Evolutionary conservation across 2,329 filamentous ascomycete species (phyloP).

Genomic region (Colletotrichum sp.): DNA sequence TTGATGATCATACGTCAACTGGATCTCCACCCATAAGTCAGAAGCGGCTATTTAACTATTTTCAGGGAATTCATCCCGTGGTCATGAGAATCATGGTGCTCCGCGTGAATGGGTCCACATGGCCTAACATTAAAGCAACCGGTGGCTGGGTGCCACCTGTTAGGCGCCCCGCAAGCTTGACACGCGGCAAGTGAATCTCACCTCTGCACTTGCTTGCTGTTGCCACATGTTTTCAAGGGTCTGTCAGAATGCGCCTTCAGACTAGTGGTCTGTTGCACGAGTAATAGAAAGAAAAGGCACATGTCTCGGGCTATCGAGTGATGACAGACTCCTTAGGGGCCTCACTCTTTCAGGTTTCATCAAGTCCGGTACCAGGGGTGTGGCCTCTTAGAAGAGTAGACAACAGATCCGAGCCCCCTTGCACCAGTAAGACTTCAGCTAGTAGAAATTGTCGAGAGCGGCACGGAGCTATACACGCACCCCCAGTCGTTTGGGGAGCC

Average conservation of each 20-base stretch:
- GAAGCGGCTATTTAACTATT: neutral
- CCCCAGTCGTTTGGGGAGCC: accelerated
- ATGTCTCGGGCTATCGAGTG: no score
- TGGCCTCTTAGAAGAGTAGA: no score
- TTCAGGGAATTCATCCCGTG: accelerated
- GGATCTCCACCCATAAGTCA: neutral
- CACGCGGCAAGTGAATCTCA: neutral
- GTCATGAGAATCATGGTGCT: neutral
- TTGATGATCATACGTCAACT: neutral
- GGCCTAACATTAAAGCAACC: neutral
- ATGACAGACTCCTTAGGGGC: no score
- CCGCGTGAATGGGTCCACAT: neutral
- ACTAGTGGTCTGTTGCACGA: no score
- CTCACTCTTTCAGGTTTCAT: accelerated
- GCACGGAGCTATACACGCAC: neutral
- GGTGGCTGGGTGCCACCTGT: neutral
- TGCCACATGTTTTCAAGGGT: neutral
- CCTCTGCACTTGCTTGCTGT: neutral
- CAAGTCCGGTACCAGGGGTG: no score
- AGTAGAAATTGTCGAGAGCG: neutral
- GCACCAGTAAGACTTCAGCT: neutral
- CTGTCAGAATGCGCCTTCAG: neutral
- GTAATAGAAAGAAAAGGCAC: no score
- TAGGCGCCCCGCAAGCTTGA: neutral
- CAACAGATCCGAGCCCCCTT: neutral